Conservation (phyloP, 345 rosid species). For the Syzygium jambos region DNA sequence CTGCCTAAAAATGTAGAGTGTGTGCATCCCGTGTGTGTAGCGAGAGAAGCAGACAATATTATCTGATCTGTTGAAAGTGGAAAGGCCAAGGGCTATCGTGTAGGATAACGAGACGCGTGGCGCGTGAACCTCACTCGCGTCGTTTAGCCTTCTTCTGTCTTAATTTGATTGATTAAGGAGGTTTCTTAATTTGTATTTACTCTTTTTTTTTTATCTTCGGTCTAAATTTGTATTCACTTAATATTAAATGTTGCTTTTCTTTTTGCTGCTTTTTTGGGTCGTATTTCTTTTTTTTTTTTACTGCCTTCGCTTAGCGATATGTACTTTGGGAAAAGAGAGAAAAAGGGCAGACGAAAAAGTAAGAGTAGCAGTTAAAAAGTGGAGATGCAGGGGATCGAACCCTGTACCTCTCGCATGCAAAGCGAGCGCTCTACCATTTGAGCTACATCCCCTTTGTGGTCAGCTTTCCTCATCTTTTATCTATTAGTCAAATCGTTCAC, state of each 20-base stretch:
- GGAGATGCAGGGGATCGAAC: constrained; percentile 53
- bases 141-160: background rate
- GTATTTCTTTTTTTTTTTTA: rapidly evolving
- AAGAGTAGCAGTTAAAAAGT: background rate
- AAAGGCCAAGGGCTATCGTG: background rate
- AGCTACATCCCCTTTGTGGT: constrained; percentile 33
- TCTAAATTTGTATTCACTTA: background rate
- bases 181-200: background rate
- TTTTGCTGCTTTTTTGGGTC: too few relatives aligned
- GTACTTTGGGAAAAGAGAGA: background rate
- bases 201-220: background rate
- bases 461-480: rapidly evolving
- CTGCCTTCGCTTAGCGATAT: background rate
- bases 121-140: background rate
- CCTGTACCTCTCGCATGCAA: constrained; percentile 52
- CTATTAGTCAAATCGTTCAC: rapidly evolving
- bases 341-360: too few relatives aligned
- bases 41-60: constrained; percentile 1
- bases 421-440: constrained; percentile 63
- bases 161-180: background rate
- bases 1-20: background rate
- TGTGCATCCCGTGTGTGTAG: background rate
- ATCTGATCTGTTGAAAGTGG: background rate
- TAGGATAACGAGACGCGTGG: background rate
- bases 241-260: background rate